A percentile compares a stretch with the other conserved stretches of the same genome.
phyloP scores from a whole-genome alignment of 441 rosid genomes.

The Jatropha multifida region DNA sequence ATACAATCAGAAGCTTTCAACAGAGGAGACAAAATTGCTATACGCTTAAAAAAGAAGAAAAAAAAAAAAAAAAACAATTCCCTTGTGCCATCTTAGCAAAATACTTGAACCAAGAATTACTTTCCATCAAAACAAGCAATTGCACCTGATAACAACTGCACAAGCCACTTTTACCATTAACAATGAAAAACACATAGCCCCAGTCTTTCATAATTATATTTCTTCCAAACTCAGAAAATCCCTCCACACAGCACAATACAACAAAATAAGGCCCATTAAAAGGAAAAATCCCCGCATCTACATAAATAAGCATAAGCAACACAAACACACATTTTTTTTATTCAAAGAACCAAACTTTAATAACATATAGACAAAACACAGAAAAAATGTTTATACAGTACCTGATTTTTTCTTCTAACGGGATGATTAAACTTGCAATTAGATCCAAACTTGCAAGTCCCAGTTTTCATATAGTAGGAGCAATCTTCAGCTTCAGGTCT shows the following conservation, averaged over 20 bases:
- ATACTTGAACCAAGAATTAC: slow-evolving; percentile 5
- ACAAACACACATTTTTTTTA: neutral
- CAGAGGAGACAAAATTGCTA: neutral
- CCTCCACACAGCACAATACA: neutral
- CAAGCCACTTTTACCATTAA: neutral
- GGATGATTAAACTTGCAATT: slow-evolving; percentile 93
- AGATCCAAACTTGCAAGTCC: slow-evolving; percentile 73
- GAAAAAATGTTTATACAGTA: slow-evolving; percentile 13
- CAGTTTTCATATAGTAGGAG: slow-evolving; percentile 65
- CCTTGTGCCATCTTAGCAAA: neutral
- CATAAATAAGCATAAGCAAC: neutral
- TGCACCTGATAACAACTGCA: neutral
- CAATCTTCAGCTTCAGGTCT: slow-evolving; percentile 90
- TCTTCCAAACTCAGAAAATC: slow-evolving; percentile 5
- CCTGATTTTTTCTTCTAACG: slow-evolving; percentile 52
- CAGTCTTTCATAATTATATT: neutral
- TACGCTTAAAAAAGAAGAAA: neutral
- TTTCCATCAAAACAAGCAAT: slow-evolving; percentile 6
- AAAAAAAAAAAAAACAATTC: neutral
- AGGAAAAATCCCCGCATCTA: neutral
- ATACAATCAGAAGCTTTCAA: neutral
- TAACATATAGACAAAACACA: neutral
- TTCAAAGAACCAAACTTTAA: neutral
- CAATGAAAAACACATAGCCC: neutral
- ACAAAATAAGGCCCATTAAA: neutral